Evolutionary conservation across 345 rosid species (phyloP), one percentile per base, ranked within the genome.

Genomic region (Eucalyptus viminalis): DNA sequence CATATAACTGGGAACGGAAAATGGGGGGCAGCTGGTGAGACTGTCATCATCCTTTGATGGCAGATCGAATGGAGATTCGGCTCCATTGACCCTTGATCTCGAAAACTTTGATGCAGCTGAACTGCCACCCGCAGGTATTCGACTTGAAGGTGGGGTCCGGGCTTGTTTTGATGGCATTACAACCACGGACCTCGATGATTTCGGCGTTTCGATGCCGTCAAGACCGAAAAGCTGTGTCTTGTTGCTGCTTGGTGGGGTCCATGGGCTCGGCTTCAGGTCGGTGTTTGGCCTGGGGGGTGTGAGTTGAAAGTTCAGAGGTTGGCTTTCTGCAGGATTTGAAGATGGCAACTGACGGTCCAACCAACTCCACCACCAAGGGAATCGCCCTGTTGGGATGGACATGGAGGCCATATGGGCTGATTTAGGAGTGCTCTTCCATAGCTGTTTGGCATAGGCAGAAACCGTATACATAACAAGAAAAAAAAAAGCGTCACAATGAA

Each of bases 341-440:
- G 89, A 88, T 56, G 96, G 96, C 49, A 95, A 89, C 49, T 95
- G 95, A 49, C 93, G 91, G 83, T 97, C 99, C 89, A 95, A 90
- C 99, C 98, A 98, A 92, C 95, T 98, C 98, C 98, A 98, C 99
- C 99, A 98, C 97, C 97, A 95, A 49, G 99, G 98, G 89, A 93
- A 93, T 40, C 96, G 96, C 7, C 93, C 95, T 7, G 97, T 49
- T 80, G 95, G 94, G 89, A 93, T 93, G 89, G 95, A 95, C 31
- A 88, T 76, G 11, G 90, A 49, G 65, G 92, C 88, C 54, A 92
- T 87, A 54, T 94, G 95, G 49, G 91, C 92, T 50, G 98, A 94
- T 88, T 90, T 97, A 4, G 95, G 94, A 87, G 93, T 92, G 87
- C 93, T 88, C 89, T 94, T 97, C 98, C 97, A 95, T 83, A 93